Conservation (phyloP, 1,284 basidiomycete genomes). For the Pseudomicrostroma phylloplanum region DNA sequence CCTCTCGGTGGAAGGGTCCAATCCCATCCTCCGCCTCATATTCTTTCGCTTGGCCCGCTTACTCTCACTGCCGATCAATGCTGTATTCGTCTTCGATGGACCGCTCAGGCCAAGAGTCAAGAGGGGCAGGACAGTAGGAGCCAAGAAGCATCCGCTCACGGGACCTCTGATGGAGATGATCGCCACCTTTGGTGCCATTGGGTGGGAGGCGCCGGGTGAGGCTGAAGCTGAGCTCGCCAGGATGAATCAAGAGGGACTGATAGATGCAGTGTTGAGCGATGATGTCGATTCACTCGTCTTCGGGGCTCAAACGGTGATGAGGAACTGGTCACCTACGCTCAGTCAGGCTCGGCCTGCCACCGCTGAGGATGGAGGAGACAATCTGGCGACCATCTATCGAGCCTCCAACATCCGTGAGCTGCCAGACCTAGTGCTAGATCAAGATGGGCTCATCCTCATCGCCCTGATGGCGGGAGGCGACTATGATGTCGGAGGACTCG, state of each 20-base stretch:
- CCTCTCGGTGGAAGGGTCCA: conserved; percentile 52
- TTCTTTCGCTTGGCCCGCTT: conserved; percentile 62
- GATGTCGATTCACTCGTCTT: conserved; percentile 90
- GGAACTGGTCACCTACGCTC: conserved; percentile 54
- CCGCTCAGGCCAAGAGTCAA: conserved; percentile 75
- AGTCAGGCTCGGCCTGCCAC: background rate
- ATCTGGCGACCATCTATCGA: background rate
- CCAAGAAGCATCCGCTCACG: conserved; percentile 37
- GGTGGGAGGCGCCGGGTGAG: conserved; percentile 69
- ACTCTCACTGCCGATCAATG: conserved; percentile 67
- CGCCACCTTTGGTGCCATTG: background rate
- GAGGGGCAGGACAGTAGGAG: conserved; percentile 65
- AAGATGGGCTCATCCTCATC: conserved; percentile 73
- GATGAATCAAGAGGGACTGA: conserved; percentile 69
- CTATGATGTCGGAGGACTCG: conserved; percentile 59
- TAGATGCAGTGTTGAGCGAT: conserved; percentile 86
- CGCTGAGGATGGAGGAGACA: background rate
- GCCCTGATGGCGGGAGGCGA: conserved; percentile 84
- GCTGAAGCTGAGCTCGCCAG: conserved; percentile 93
- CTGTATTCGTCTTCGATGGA: conserved; percentile 91
- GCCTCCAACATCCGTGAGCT: background rate
- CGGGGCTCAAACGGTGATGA: conserved; percentile 71
- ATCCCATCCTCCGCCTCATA: conserved; percentile 54
- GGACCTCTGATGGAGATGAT: conserved; percentile 7
- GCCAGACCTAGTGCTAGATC: conserved; percentile 55